A percentile compares a stretch with the other conserved stretches of the same genome.
Conservation (phyloP, 495 filamentous ascomycete species). For the Podospora sp. region DNA sequence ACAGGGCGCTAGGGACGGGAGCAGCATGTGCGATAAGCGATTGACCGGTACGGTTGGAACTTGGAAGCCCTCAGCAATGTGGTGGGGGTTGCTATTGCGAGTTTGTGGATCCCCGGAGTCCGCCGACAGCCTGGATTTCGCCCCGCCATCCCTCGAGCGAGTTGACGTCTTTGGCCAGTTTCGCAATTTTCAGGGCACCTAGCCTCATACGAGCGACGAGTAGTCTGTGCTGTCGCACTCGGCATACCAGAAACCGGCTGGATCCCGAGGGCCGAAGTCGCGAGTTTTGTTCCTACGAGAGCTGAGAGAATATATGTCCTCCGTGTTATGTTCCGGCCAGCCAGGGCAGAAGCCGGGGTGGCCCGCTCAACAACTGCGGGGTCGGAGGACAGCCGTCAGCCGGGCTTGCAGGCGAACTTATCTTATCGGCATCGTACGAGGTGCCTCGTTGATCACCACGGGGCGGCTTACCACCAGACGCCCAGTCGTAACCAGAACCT, state of each 20-base stretch:
- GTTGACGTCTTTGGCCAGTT: neutral
- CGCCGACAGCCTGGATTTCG: conserved; percentile 35
- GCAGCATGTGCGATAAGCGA: conserved; percentile 13
- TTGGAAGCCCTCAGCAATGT: conserved; percentile 5
- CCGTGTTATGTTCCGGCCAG: neutral
- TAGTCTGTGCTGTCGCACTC: neutral
- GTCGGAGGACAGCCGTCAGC: neutral
- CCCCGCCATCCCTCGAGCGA: neutral
- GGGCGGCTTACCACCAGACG: neutral
- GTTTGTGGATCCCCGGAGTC: conserved; percentile 36
- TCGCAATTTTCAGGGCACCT: neutral
- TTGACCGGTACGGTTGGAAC: conserved; percentile 13
- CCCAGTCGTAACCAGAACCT: neutral
- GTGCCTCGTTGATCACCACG: neutral
- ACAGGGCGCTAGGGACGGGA: conserved; percentile 4
- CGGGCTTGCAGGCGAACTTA: neutral
- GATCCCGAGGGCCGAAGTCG: conserved; percentile 5
- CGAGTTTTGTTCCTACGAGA: conserved; percentile 1
- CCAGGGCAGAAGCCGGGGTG: neutral
- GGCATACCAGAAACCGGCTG: neutral
- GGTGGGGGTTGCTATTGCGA: conserved; percentile 1
- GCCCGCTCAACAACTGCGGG: neutral
- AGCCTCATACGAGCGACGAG: neutral
- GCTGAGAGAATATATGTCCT: neutral
- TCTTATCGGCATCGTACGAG: conserved; percentile 14